Evolutionary conservation across 1,284 basidiomycete species (phyloP).

Genomic region (Ganoderma sinense): DNA sequence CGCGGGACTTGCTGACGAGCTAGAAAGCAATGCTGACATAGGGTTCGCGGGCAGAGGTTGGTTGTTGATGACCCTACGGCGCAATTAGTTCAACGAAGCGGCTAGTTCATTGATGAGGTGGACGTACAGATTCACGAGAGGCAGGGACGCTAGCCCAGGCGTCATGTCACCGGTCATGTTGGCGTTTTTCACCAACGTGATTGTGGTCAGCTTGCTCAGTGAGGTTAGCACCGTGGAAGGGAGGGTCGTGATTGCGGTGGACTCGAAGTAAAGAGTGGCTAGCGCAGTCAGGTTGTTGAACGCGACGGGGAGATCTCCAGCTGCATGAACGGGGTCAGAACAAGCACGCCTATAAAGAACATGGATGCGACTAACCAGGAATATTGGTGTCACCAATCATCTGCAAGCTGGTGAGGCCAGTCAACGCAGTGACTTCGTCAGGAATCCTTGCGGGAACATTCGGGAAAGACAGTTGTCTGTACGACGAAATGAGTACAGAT

Average conservation of each 20-base stretch:
- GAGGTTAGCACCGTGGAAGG: constrained; percentile 46
- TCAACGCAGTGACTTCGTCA: constrained; percentile 50
- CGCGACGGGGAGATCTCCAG: constrained; percentile 48
- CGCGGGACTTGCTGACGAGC: constrained; percentile 32
- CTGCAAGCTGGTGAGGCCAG: constrained; percentile 46
- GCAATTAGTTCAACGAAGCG: not conserved
- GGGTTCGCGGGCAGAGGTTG: constrained; percentile 41
- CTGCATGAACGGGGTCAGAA: constrained; percentile 34
- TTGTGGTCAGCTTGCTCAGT: constrained; percentile 46
- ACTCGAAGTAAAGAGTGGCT: constrained; percentile 51
- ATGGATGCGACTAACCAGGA: constrained; percentile 43
- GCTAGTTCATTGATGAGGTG: not conserved
- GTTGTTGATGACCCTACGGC: constrained; percentile 43
- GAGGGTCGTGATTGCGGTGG: constrained; percentile 51
- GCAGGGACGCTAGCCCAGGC: constrained; percentile 43
- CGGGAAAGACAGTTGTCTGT: constrained; percentile 54
- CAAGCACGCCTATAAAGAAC: not conserved
- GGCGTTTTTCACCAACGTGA: constrained; percentile 54
- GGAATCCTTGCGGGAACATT: constrained; percentile 55
- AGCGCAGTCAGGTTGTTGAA: constrained; percentile 50
- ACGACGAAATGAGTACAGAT: not conserved
- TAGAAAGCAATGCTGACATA: constrained; percentile 42
- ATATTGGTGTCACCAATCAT: constrained; percentile 51
- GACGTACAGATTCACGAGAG: constrained; percentile 52
- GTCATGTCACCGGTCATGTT: constrained; percentile 53